A percentile compares a stretch with the other conserved stretches of the same genome.
Conservation (phyloP, 1,284 basidiomycete genomes). For the Cutaneotrichosporon cutaneum region DNA sequence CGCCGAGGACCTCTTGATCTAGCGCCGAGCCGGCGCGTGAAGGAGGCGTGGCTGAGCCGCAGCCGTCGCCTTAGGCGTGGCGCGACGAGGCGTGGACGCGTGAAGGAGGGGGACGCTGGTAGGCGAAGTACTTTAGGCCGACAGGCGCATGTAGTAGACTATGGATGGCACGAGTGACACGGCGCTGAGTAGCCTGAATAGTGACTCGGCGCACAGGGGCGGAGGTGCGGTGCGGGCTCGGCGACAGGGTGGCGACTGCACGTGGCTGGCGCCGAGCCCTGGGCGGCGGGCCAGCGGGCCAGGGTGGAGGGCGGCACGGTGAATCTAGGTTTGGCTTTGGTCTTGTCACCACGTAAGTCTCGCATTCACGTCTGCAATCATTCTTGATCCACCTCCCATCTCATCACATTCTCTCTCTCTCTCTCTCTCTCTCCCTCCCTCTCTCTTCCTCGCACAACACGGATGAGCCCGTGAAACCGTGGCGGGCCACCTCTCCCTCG, state of each 20-base stretch:
- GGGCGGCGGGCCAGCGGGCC: background rate
- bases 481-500: background rate
- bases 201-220: too few species aligned
- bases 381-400: background rate
- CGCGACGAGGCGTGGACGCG: too few species aligned
- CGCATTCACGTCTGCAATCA: background rate
- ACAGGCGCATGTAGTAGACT: conserved; percentile 2
- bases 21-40: too few species aligned
- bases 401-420: background rate
- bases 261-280: background rate
- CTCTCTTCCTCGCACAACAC: background rate
- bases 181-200: too few species aligned
- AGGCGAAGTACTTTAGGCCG: background rate
- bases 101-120: background rate
- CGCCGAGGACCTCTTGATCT: conserved; percentile 42
- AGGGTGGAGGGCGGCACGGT: background rate
- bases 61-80: too few species aligned
- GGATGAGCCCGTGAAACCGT: background rate
- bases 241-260: background rate
- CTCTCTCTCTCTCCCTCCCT: too few species aligned
- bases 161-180: conserved; percentile 2
- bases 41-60: too few species aligned
- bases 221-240: too few species aligned
- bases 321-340: background rate
- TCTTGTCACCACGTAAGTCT: background rate